Evolutionary conservation across 768 basidiomycete species (phyloP), one percentile per base, ranked within the genome.

Genomic region (Amanita pseudoporphyria): DNA sequence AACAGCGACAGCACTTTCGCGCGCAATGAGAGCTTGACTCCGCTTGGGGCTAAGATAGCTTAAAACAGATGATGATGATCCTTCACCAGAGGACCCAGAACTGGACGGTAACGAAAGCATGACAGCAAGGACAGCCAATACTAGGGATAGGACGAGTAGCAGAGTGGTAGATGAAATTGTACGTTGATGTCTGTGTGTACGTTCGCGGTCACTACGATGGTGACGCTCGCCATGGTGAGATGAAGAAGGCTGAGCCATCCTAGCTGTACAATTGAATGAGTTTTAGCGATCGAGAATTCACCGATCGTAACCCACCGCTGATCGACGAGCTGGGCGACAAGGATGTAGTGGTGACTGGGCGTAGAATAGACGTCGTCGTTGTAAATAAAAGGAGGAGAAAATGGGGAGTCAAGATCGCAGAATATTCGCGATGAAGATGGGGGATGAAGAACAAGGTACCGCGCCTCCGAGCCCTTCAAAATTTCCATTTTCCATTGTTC

Each of bases 111-210:
- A 73, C 2, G 89, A 89, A 21, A 92, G 79, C 87, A 92, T 90
- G 58, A 92, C 81, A 4, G 89, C 88, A n/a, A 92, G 75, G 19
- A 90, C 87, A 31, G 88, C 89, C 22, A 92, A 72, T 43, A 92
- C 79, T 30, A 92, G 81, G 9, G 89, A 91, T 36, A 92, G 75
- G 44, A 91, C 84, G 30, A 92, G 82, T 46, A 92, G 77, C 28
- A 92, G 81, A 12, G 89, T 92, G 0, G 89, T 92, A 12, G 89
- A 91, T 7, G 89, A 91, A 53, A 92, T 89, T 48, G 89, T 90
- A 52, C 89, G 75, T 58, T 85, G 81, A 52, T 88, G 85, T 61
- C 84, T 87, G 59, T 82, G 81, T 16, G 64, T 62, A 40, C 81
- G 77, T 56, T 82, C 64, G 58, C 80, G 73, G 54, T 65, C 76